phyloP scores from a whole-genome alignment of 768 basidiomycete species.

The Russula brevipes region DNA sequence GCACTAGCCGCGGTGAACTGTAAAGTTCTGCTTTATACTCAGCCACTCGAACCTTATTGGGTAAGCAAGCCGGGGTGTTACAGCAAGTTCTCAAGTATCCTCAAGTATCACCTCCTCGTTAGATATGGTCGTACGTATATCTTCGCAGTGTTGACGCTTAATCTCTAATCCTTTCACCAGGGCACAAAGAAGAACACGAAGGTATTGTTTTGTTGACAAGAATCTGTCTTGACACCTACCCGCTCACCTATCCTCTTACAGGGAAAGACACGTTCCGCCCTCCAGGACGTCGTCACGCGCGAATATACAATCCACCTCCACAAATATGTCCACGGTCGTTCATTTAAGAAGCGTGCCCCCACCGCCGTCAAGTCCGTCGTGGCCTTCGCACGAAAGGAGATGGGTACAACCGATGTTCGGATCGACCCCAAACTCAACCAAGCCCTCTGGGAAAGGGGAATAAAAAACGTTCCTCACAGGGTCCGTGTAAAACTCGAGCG shows the following conservation, averaged over 20 bases:
- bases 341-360: constrained; percentile 97
- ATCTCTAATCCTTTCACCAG: not conserved
- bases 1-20: constrained; percentile 34
- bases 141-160: not conserved
- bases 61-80: not conserved
- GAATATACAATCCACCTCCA: constrained; percentile 99
- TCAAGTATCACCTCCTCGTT: constrained; percentile 29
- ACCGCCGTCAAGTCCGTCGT: constrained; percentile 93
- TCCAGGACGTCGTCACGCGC: constrained; percentile 95
- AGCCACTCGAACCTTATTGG: constrained; percentile 59
- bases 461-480: constrained; percentile 91
- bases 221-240: not conserved
- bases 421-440: constrained; percentile 97
- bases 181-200: constrained; percentile 23
- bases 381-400: constrained; percentile 86
- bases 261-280: constrained; percentile 91
- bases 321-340: constrained; percentile 87
- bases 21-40: constrained; percentile 27
- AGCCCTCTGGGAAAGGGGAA: constrained; percentile 87
- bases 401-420: constrained; percentile 94
- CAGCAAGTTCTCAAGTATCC: not conserved
- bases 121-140: constrained; percentile 44
- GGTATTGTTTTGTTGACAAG: constrained; percentile 2
- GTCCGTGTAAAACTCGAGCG: constrained; percentile 92
- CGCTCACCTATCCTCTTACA: not conserved